Base-by-base conservation (phyloP, 2,329 filamentous ascomycete genomes). In the Pyrenophora seminiperda region DNA sequence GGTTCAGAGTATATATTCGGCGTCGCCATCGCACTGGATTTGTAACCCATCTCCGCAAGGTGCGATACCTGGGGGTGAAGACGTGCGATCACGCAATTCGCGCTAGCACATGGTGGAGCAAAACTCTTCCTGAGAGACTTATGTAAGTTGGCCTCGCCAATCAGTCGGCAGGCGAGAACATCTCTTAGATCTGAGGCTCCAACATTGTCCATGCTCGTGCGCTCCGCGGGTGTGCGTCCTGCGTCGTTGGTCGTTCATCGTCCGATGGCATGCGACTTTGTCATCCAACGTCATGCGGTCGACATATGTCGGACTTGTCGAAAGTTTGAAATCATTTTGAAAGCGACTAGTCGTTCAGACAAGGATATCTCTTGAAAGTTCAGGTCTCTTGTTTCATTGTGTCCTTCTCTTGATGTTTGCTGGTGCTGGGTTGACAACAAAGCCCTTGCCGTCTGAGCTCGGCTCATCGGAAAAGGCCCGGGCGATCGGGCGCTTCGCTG, bases 11-110 rank as follows among this genome's bases (percentile, higher is more conserved):
- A 66, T 66, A 67, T 67, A 65, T 62, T 59, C 53, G 48, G 52
- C 54, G 53, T 63, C 55, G 63, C 59, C 62, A 64, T 63, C 62
- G 58, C 59, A 47, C 49, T 52, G 46, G 63, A 59, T 67, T 67
- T 65, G 65, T 62, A 63, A 66, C 62, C 59, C 59, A 41, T 55
- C 54, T 64, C 62, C 58, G 60, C 58, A 64, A 63, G 52, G 58
- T 63, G 59, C 56, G 50, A 62, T 59, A 54, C 43, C 52, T 64
- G 56, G 56, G 54, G 56, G 51, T 53, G 61, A 66, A 66, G 63
- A 63, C 63, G 63, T 66, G 63, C 65, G 60, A 67, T 66, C 65
- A 67, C 65, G 65, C 65, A 65, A 67, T 66, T 66, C 57, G 50
- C 63, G 62, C 62, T 65, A 66, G 57, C 52, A 62, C 54, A 31